Conservation (phyloP, 805 yeast species). For the Starmerella asiatica region DNA sequence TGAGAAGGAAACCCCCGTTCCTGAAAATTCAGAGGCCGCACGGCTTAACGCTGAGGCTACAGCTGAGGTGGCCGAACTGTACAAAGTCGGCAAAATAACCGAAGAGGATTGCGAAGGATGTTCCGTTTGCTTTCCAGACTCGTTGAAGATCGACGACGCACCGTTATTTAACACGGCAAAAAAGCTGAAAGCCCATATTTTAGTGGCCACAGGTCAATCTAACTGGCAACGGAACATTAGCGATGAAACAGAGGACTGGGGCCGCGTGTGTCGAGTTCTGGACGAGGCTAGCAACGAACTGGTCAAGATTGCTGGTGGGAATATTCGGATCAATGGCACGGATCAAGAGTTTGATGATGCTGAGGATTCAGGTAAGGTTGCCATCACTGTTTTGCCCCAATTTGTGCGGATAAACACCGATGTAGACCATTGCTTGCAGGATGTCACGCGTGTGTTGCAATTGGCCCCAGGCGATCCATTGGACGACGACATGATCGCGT, state of each 20-base stretch:
- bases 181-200: constrained; percentile 54
- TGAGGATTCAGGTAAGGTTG: constrained; percentile 8
- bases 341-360: constrained; percentile 18
- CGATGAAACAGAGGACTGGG: constrained; percentile 22
- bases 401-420: constrained; percentile 27
- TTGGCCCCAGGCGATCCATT: constrained; percentile 11
- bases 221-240: constrained; percentile 79
- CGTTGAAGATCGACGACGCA: constrained; percentile 34
- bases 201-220: constrained; percentile 69
- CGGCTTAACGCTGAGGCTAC: constrained; percentile 3
- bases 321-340: constrained; percentile 21
- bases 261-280: constrained; percentile 29
- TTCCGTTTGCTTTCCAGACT: constrained; percentile 18
- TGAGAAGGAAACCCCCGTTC: too few species aligned
- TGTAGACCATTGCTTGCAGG: constrained; percentile 20
- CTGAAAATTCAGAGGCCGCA: too few species aligned
- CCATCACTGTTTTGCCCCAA: constrained; percentile 19
- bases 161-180: constrained; percentile 60
- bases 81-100: constrained; percentile 11
- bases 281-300: constrained; percentile 16
- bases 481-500: constrained; percentile 15
- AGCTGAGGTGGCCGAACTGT: constrained; percentile 9
- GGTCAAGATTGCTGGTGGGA: constrained; percentile 17
- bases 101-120: constrained; percentile 19
- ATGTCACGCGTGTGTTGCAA: constrained; percentile 14